Base-by-base conservation (phyloP, 208 protist genomes). In the Leishmania martiniquensis region DNA sequence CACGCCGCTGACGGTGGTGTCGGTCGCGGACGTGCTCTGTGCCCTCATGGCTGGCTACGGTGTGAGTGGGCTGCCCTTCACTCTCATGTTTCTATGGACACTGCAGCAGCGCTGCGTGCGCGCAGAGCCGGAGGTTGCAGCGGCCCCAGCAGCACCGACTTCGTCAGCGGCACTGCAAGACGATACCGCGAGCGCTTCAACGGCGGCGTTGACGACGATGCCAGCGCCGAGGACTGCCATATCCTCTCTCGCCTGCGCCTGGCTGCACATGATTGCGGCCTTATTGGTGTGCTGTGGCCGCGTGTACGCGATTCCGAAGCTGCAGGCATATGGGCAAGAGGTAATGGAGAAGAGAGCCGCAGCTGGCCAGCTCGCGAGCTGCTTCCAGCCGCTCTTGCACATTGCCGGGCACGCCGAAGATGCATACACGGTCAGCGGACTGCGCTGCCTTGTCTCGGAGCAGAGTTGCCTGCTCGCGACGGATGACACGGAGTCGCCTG, bases 261-360 rank as follows among this genome's bases (percentile, higher is more conserved):
- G 89, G 91, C 83, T 93, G 69, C 91, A 95, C 74, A 83, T 92
- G 74, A 80, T 90, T 52, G 71, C 87, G 4, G 86, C 78, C 17
- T 72, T 87, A 15, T 81, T 95, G 42, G 81, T 85, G 17, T 86
- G 84, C 77, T 85, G 72, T 37, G 89, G 89, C 20, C 73, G 76
- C 71, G 59, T 90, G 12, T 87, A 87, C 70, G 72, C 68, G 10
- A 60, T 91, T 17, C 85, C 87, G 1, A 86, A 87, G 49, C 74
- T 95, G 29, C 69, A 70, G 17, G 76, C 75, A n/a, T 93, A 95
- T 82, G 91, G 73, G 15, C 29, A 86, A 37, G 81, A 89, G n/a
- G 70, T 95, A 32, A 65, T 91, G 5, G 59, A 83, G 63, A 84
- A 81, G 47, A 86, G 91, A 17, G 63, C 70, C 25, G 79, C 85